Percentiles rank a stretch among this genome's conserved stretches.
phyloP scores from a whole-genome alignment of 768 basidiomycete species.

The button mushroom (Agaricus bisporus) region DNA sequence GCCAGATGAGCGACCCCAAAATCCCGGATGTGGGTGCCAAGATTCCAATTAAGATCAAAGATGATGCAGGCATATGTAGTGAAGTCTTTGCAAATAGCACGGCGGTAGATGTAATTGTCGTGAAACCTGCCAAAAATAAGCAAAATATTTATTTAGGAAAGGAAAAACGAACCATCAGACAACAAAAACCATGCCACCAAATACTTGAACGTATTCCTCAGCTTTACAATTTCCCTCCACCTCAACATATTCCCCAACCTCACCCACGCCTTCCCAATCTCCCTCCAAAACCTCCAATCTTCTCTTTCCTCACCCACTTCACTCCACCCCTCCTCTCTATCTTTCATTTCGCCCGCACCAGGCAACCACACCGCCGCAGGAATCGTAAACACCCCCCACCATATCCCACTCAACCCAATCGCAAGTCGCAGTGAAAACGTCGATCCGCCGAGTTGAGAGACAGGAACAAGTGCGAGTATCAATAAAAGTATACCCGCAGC shows the following conservation, averaged over 20 bases:
- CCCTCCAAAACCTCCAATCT: conserved; percentile 39
- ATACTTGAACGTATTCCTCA: conserved; percentile 84
- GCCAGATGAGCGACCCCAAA: conserved; percentile 79
- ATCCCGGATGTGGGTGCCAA: conserved; percentile 78
- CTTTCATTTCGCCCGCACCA: conserved; percentile 18
- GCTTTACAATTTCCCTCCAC: conserved; percentile 62
- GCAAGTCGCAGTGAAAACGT: conserved; percentile 77
- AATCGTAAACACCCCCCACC: conserved; percentile 83
- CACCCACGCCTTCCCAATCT: conserved; percentile 70
- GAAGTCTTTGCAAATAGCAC: conserved; percentile 90
- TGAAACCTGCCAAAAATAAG: conserved; percentile 46
- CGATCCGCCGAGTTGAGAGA: conserved; percentile 64
- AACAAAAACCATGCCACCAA: conserved; percentile 93
- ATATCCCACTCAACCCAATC: conserved; percentile 77
- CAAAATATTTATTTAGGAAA: not conserved
- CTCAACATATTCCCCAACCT: conserved; percentile 70
- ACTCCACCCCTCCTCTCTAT: conserved; percentile 12
- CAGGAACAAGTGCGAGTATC: conserved; percentile 71
- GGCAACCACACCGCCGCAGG: conserved; percentile 78
- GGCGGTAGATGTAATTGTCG: conserved; percentile 88
- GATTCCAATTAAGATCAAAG: conserved; percentile 74
- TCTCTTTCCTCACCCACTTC: conserved; percentile 10
- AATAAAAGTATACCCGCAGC: conserved; percentile 75
- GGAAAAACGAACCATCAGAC: conserved; percentile 63
- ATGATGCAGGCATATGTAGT: conserved; percentile 71